Conservation (phyloP, 441 rosid species). For the Gossypium schwendimanii region DNA sequence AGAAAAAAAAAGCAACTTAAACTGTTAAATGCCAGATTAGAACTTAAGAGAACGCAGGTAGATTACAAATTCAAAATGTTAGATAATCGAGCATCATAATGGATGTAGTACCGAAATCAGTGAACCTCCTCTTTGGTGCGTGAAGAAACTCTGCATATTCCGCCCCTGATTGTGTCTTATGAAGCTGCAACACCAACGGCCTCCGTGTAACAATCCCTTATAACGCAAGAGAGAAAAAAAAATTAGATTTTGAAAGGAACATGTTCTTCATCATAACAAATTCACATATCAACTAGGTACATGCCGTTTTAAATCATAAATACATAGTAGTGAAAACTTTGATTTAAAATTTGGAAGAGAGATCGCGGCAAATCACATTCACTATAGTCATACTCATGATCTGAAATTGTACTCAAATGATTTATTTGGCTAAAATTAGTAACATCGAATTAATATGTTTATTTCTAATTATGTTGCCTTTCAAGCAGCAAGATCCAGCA, state of each 20-base stretch:
- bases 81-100: not conserved
- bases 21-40: not conserved
- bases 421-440: not conserved
- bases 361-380: not conserved
- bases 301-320: not conserved
- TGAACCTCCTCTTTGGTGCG: constrained; percentile 60
- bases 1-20: not conserved
- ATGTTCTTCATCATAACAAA: not conserved
- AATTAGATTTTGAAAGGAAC: not conserved
- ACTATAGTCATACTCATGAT: not conserved
- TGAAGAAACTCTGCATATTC: constrained; percentile 98
- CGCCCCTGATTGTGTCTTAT: constrained; percentile 66
- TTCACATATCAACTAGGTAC: not conserved
- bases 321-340: not conserved
- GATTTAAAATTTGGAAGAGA: constrained; percentile 3
- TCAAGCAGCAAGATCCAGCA: constrained; percentile 14
- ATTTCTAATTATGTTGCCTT: not conserved
- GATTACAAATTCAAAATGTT: not conserved
- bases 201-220: constrained; percentile 92
- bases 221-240: not conserved
- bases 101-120: constrained; percentile 74
- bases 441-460: not conserved
- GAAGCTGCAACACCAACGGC: constrained; percentile 95
- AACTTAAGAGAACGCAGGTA: not conserved
- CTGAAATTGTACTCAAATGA: not conserved